Percentiles rank a stretch among this genome's conserved stretches.
phyloP scores from a whole-genome alignment of 2,329 filamentous ascomycete species.

The Aspergillus hortae region DNA sequence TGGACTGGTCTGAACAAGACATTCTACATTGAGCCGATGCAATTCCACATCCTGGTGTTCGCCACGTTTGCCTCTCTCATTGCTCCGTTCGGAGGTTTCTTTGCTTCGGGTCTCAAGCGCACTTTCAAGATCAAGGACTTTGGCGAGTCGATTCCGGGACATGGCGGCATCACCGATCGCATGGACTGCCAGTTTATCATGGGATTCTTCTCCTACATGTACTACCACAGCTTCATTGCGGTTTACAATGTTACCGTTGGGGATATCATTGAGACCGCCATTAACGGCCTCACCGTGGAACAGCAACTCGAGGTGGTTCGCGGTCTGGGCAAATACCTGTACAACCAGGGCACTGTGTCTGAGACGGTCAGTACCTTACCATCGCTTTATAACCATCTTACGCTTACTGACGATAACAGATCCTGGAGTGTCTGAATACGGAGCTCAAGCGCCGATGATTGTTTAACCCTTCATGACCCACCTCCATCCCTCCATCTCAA shows the following conservation, averaged over 20 bases:
- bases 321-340: conserved; percentile 60
- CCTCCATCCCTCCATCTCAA: conserved; percentile 7
- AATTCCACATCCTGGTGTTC: conserved; percentile 86
- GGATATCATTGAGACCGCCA: conserved; percentile 82
- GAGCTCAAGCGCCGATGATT: conserved; percentile 33
- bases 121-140: conserved; percentile 99
- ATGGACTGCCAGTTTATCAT: conserved; percentile 99
- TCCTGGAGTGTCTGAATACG: conserved; percentile 34
- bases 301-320: conserved; percentile 80
- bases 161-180: conserved; percentile 95
- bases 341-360: conserved; percentile 59
- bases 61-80: conserved; percentile 94
- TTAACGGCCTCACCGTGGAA: conserved; percentile 79
- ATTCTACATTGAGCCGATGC: conserved; percentile 79
- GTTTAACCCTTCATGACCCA: conserved; percentile 9
- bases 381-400: conserved; percentile 7
- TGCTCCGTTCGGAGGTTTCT: conserved; percentile 96
- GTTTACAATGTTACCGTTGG: conserved; percentile 81
- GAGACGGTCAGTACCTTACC: conserved; percentile 44
- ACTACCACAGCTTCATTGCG: conserved; percentile 96
- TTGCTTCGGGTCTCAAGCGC: conserved; percentile 93
- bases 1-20: conserved; percentile 70
- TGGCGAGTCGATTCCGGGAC: conserved; percentile 93
- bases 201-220: conserved; percentile 98
- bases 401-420: conserved; percentile 20